These are phyloP conservation scores for Tephrocybe sp. DNA, from an alignment of 768 basidiomycete species.

Conservation along the genomic window DNA sequence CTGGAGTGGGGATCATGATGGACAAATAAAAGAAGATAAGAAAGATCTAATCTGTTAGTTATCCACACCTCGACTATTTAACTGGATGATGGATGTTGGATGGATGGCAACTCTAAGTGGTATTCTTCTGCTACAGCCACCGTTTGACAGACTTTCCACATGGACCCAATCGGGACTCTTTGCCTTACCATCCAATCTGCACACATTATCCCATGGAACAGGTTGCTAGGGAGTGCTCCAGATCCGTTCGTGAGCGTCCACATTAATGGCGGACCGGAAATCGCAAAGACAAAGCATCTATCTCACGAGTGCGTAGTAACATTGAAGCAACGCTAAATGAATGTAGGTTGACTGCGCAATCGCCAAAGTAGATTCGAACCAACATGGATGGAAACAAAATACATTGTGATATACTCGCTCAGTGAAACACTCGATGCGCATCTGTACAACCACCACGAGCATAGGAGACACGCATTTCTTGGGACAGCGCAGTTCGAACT, in stretches of 20 bases:
- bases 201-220: slow-evolving; percentile 15
- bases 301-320: slow-evolving; percentile 13
- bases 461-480: slow-evolving; percentile 12
- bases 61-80: neutral
- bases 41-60: slow-evolving; percentile 3
- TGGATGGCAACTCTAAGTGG: neutral
- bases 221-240: slow-evolving; percentile 15
- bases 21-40: neutral
- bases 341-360: neutral
- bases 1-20: slow-evolving; percentile 85
- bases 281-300: slow-evolving; percentile 12
- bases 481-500: slow-evolving; percentile 7
- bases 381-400: slow-evolving; percentile 21
- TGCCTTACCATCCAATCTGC: slow-evolving; percentile 19
- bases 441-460: slow-evolving; percentile 15
- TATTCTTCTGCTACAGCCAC: neutral
- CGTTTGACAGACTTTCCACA: neutral
- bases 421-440: slow-evolving; percentile 8
- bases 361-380: slow-evolving; percentile 16
- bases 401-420: slow-evolving; percentile 13
- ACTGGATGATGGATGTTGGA: too few relatives aligned
- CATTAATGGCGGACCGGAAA: slow-evolving; percentile 5
- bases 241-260: slow-evolving; percentile 15
- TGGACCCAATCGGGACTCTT: slow-evolving; percentile 14
- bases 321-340: too few relatives aligned